These are phyloP conservation scores for Flaveria brownii DNA, from an alignment of 129 eudicot genomes.

Conservation along the genomic window DNA sequence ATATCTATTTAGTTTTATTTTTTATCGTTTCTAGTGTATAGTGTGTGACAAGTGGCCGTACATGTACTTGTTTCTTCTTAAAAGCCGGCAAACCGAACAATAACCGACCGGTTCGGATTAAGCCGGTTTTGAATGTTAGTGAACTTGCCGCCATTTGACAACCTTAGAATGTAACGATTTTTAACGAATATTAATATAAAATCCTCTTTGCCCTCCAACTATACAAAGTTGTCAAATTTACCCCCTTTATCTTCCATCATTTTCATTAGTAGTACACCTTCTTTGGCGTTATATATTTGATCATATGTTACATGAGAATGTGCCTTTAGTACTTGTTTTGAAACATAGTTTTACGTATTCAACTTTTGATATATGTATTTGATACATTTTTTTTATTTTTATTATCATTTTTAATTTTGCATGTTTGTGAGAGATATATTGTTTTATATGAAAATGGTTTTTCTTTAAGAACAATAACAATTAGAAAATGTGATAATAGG, in stretches of 20 bases:
- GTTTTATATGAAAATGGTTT: too few relatives aligned
- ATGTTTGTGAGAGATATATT: too few relatives aligned
- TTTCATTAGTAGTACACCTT: background rate
- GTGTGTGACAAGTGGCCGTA: slow-evolving; percentile 42
- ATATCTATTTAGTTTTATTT: background rate
- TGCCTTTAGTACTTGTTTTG: too few relatives aligned
- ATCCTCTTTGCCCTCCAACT: slow-evolving; percentile 15
- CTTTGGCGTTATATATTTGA: background rate
- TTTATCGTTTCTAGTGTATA: background rate
- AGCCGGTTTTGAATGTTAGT: slow-evolving; percentile 24
- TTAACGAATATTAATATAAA: slow-evolving; percentile 31
- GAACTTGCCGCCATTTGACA: slow-evolving; percentile 40
- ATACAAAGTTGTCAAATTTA: slow-evolving; percentile 9
- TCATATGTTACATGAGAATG: background rate
- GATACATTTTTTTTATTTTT: background rate
- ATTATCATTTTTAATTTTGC: too few relatives aligned
- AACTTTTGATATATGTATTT: background rate
- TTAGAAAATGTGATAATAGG: too few relatives aligned
- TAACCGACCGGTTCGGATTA: slow-evolving; percentile 18
- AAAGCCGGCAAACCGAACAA: slow-evolving; percentile 37
- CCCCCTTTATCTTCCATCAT: slow-evolving; percentile 21
- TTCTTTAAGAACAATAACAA: too few relatives aligned
- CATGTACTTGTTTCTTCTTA: slow-evolving; percentile 30
- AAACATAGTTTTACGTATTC: too few relatives aligned
- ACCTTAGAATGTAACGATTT: slow-evolving; percentile 35